Percentiles rank a stretch among this genome's conserved stretches.
Conservation (phyloP, 306 rosid species). For the Cicer cuneatum region DNA sequence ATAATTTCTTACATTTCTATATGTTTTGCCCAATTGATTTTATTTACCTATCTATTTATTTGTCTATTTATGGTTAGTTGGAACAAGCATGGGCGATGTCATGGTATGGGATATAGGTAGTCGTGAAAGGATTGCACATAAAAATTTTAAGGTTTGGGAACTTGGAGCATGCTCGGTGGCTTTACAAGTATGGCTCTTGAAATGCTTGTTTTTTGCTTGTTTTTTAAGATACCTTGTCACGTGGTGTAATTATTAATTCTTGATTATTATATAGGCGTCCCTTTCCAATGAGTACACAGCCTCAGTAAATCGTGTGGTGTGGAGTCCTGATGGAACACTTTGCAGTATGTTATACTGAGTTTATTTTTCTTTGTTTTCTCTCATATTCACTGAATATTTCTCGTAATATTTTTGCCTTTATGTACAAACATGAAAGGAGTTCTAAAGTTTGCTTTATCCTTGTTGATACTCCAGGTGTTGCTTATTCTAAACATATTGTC, state of each 20-base stretch:
- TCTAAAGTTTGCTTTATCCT: conserved; percentile 38
- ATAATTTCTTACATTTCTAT: conserved; percentile 35
- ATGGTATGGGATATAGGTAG: conserved; percentile 87
- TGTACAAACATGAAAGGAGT: neutral
- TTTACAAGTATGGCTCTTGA: conserved; percentile 70
- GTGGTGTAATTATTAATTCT: conserved; percentile 39
- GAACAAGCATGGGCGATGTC: conserved; percentile 91
- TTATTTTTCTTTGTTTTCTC: conserved; percentile 24
- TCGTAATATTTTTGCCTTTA: conserved; percentile 28
- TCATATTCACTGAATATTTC: conserved; percentile 15
- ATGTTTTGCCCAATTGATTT: conserved; percentile 10
- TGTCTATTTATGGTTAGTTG: conserved; percentile 63
- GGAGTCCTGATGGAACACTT: conserved; percentile 96
- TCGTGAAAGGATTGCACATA: conserved; percentile 75
- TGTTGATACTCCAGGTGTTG: conserved; percentile 77
- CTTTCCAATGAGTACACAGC: conserved; percentile 75
- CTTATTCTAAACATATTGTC: conserved; percentile 94
- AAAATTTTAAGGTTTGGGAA: conserved; percentile 91
- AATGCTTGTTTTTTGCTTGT: conserved; percentile 33
- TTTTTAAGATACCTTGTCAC: conserved; percentile 22
- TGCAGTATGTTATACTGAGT: conserved; percentile 63
- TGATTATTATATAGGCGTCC: conserved; percentile 66
- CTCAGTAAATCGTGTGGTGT: conserved; percentile 89
- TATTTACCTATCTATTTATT: conserved; percentile 21
- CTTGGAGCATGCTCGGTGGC: conserved; percentile 66